Conservation (phyloP, 2,329 filamentous ascomycete species). For the Orbilia javanica region DNA sequence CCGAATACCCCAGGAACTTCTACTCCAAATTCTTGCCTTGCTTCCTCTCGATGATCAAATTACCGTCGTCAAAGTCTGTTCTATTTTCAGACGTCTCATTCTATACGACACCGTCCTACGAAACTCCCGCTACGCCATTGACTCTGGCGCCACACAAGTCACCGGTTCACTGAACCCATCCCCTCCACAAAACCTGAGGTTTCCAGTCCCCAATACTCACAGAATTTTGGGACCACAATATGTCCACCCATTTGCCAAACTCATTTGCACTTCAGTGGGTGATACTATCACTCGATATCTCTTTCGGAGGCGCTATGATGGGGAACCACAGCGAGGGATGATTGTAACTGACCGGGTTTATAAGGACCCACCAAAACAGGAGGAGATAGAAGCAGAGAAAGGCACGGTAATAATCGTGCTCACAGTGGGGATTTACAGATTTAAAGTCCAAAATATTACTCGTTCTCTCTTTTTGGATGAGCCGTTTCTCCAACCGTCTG, state of each 20-base stretch:
- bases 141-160: neutral
- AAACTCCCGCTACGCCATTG: constrained; percentile 18
- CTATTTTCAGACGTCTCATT: constrained; percentile 3
- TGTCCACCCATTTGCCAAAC: neutral
- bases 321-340: neutral
- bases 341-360: neutral
- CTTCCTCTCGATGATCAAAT: constrained; percentile 42
- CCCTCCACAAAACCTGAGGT: neutral
- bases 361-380: neutral
- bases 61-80: neutral
- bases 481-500: constrained; percentile 15
- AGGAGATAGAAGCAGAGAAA: neutral
- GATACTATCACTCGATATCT: constrained; percentile 10
- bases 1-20: constrained; percentile 26
- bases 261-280: constrained; percentile 11
- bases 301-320: neutral
- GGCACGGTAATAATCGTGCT: neutral
- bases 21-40: constrained; percentile 21
- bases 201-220: constrained; percentile 1
- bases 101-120: constrained; percentile 8
- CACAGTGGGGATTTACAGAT: neutral
- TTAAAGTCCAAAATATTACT: constrained; percentile 30
- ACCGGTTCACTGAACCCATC: neutral
- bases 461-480: constrained; percentile 36
- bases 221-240: neutral